A percentile compares a stretch with the other conserved stretches of the same genome.
Evolutionary conservation across 2,329 filamentous ascomycete genomes (phyloP).

Genomic region (Colletotrichum gloeosporioides): DNA sequence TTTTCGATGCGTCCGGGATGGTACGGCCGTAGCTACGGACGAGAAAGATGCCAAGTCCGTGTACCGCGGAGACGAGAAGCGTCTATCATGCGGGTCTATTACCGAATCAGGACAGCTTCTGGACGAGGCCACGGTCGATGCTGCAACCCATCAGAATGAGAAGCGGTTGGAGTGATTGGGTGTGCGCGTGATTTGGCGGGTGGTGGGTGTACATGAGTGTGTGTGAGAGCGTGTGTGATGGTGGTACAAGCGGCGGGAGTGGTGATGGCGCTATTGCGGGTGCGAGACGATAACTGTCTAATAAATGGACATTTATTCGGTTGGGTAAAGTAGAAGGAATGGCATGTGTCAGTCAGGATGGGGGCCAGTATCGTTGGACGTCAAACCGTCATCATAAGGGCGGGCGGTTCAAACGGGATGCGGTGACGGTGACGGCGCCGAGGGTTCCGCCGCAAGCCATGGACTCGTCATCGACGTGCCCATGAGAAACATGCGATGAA

Average conservation of each 20-base stretch:
- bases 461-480: constrained; percentile 12
- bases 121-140: not conserved
- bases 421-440: not conserved
- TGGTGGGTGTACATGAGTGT: not conserved
- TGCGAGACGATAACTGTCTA: not conserved
- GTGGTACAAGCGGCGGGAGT: not conserved
- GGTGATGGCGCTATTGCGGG: not conserved
- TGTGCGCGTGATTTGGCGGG: not conserved
- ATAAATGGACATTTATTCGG: not conserved
- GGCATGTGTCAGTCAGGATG: not conserved
- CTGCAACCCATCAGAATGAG: not conserved
- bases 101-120: not conserved
- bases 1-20: not conserved
- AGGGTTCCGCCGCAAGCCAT: not conserved
- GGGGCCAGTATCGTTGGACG: not conserved
- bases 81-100: not conserved
- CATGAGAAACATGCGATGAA: not conserved
- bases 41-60: not conserved
- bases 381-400: not conserved
- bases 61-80: not conserved
- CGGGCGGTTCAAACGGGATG: not conserved
- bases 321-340: not conserved
- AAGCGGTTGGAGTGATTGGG: not conserved
- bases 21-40: constrained; percentile 12
- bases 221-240: not conserved